A percentile compares a stretch with the other conserved stretches of the same genome.
Evolutionary conservation across 192 early-diverging fungal species (phyloP).

Genomic region (Neocallimastix lanati): DNA sequence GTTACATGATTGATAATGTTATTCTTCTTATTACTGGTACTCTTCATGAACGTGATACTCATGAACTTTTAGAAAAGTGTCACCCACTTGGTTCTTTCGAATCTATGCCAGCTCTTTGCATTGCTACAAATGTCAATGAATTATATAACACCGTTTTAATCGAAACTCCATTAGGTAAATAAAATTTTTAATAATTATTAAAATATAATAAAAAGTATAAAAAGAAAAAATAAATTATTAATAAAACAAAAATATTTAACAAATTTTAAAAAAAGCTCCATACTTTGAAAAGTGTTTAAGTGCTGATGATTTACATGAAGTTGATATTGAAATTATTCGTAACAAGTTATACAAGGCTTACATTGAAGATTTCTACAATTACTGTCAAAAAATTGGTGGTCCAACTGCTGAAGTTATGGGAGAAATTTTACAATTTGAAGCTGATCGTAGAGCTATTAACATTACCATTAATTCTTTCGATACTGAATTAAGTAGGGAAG

Average conservation of each 20-base stretch:
- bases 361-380: constrained; percentile 90
- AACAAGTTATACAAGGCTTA: constrained; percentile 99
- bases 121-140: constrained; percentile 88
- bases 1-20: constrained; percentile 99
- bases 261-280: constrained; percentile 34
- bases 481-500: constrained; percentile 92
- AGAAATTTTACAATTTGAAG: constrained; percentile 91
- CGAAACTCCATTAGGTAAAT: constrained; percentile 76
- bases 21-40: constrained; percentile 96
- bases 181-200: neutral
- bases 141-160: constrained; percentile 90
- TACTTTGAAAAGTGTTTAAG: constrained; percentile 95
- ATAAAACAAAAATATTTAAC: constrained; percentile 1
- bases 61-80: constrained; percentile 88
- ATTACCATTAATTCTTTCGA: constrained; percentile 99
- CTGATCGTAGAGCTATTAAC: constrained; percentile 92
- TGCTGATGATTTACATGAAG: constrained; percentile 93
- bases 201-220: neutral
- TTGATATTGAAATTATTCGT: constrained; percentile 99
- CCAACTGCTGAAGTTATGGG: constrained; percentile 83
- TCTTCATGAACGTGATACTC: constrained; percentile 91
- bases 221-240: constrained; percentile 1
- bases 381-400: constrained; percentile 62
- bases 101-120: constrained; percentile 91
- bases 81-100: constrained; percentile 97